Percentiles rank a stretch among this genome's conserved stretches.
Conservation (phyloP, 352 stramenopile species). For the Globisporangium nunn region DNA sequence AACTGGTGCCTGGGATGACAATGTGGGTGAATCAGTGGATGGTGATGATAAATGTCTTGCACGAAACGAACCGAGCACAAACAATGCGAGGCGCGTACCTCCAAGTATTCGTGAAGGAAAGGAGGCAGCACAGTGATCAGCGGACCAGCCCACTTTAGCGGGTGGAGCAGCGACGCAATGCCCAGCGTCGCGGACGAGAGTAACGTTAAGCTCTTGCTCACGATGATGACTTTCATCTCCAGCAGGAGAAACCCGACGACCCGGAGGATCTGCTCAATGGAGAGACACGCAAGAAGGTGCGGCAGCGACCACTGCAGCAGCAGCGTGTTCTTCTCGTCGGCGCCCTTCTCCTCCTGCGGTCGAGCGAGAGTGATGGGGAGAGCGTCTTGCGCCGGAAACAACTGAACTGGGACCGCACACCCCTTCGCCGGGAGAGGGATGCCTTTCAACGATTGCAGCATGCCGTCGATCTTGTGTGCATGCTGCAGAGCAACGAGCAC, state of each 20-base stretch:
- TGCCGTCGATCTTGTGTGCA: conserved; percentile 26
- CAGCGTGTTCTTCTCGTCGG: conserved; percentile 29
- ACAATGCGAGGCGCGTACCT: conserved; percentile 16
- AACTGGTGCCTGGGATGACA: conserved; percentile 26
- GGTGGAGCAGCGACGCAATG: conserved; percentile 33
- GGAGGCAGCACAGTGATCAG: conserved; percentile 41
- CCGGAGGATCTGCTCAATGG: conserved; percentile 34
- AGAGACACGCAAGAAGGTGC: conserved; percentile 22
- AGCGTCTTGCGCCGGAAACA: conserved; percentile 14
- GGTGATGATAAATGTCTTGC: neutral
- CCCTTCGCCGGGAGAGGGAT: conserved; percentile 18
- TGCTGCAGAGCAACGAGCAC: conserved; percentile 20
- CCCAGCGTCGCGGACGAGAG: conserved; percentile 35
- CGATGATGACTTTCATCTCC: conserved; percentile 49
- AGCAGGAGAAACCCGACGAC: conserved; percentile 33
- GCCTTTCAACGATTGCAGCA: conserved; percentile 19
- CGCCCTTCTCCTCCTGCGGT: conserved; percentile 22
- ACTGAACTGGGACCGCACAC: conserved; percentile 6
- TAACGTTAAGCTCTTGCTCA: conserved; percentile 34
- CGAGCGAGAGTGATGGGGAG: conserved; percentile 19
- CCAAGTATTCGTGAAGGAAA: conserved; percentile 48
- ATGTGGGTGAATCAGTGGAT: neutral
- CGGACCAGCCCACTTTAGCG: conserved; percentile 40
- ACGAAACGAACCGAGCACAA: neutral
- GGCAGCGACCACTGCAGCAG: conserved; percentile 44